Evolutionary conservation across 805 yeast species (phyloP), one percentile per base, ranked within the genome.

Genomic region (Candida rishiriensis): DNA sequence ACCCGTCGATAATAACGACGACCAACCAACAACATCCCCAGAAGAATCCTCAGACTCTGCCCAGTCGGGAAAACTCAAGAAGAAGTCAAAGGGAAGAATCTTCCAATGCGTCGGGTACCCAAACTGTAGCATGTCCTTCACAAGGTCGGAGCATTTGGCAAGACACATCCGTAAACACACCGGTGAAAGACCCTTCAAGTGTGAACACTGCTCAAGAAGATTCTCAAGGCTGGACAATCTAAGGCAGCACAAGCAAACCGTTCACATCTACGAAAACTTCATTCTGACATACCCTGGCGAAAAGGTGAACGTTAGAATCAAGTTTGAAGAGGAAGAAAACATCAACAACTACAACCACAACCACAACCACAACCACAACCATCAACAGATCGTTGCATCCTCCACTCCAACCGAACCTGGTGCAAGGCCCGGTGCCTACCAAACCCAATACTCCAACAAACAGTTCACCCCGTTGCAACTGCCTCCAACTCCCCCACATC

Each of bases 81-180:
- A 65, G 54, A 79, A 74, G 51, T 54, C 70, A 12, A 81, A 79
- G 50, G 84, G 84, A 12, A 65, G 88, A 48, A 76, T 85, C 17
- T 89, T 89, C 65, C 89, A 81, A 59, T 89, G 97, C 64, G 70
- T 84, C 1, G 96, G 96, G 3, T 90, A 76, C 60, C 88, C 88
- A 16, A 89, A 84, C 52, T 89, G 97, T 65, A 71, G 70, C 44
- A 89, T 90, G 96, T 76, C 90, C 7, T 89, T 89, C 64, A 86
- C 96, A 2, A 72, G 97, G 40, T 83, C 93, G 9, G 97, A 90
- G 61, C 97, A 90, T 65, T 73, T 89, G 53, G 96, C 96, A 1
- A 73, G 97, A 47, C 97, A 89, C 67, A 84, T 90, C 42, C 70
- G 97, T 46, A 90, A 89, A 56, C 97, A 89, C 62, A 90, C 97